Percentiles rank a stretch among this genome's conserved stretches.
phyloP scores from a whole-genome alignment of 371 early-diverging fungal species.

The Lichtheimia corymbifera region DNA sequence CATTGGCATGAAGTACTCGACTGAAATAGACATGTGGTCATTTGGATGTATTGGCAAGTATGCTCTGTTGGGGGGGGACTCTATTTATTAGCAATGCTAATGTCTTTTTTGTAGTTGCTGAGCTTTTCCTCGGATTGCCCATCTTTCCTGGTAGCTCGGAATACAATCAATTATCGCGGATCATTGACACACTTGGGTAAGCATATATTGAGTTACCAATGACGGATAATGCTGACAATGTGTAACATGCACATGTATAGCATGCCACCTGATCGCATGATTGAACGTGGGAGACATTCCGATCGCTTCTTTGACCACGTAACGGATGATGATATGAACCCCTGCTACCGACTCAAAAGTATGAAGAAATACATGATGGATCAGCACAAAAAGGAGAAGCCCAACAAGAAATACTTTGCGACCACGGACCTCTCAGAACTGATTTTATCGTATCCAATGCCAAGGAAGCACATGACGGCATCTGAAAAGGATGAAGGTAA shows the following conservation, averaged over 20 bases:
- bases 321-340: slow-evolving; percentile 24
- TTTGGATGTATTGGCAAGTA: slow-evolving; percentile 86
- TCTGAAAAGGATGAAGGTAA: slow-evolving; percentile 51
- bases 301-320: slow-evolving; percentile 76
- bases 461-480: slow-evolving; percentile 62
- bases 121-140: slow-evolving; percentile 91
- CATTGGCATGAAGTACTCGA: slow-evolving; percentile 90
- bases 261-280: slow-evolving; percentile 85
- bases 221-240: not conserved
- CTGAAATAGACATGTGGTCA: slow-evolving; percentile 99
- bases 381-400: slow-evolving; percentile 75
- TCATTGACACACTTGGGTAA: slow-evolving; percentile 89
- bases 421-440: slow-evolving; percentile 84
- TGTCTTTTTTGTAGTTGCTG: slow-evolving; percentile 66
- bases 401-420: slow-evolving; percentile 88
- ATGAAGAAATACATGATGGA: slow-evolving; percentile 83
- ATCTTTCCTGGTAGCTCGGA: slow-evolving; percentile 95
- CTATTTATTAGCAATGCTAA: not conserved
- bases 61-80: not conserved
- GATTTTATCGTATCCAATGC: slow-evolving; percentile 81
- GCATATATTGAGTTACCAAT: slow-evolving; percentile 8
- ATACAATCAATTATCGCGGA: slow-evolving; percentile 91
- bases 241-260: not conserved
- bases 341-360: slow-evolving; percentile 72
- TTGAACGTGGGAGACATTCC: slow-evolving; percentile 88